Percentiles rank a stretch among this genome's conserved stretches.
These are phyloP conservation scores for Lepiota venenata DNA, from an alignment of 768 basidiomycete species.

Conservation along the genomic window DNA sequence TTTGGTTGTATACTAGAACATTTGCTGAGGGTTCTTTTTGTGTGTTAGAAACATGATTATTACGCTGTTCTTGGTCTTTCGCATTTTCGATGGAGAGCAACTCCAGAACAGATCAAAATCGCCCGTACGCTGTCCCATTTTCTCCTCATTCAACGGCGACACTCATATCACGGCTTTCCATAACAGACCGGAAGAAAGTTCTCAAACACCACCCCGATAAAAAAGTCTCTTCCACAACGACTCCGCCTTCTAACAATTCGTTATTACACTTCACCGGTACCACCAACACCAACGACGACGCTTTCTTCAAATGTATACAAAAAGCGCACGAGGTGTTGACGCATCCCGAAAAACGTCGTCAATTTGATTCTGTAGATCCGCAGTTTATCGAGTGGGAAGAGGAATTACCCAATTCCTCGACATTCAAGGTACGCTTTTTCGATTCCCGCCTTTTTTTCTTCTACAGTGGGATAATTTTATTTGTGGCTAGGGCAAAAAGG, in stretches of 20 bases:
- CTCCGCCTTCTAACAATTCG: constrained; percentile 25
- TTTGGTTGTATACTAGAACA: too few species aligned
- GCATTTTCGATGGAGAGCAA: constrained; percentile 83
- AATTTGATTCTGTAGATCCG: constrained; percentile 97
- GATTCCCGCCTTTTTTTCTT: too few species aligned
- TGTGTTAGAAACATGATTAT: constrained; percentile 91
- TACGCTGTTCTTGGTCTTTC: constrained; percentile 96
- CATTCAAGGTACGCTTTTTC: constrained; percentile 66
- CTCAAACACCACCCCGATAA: constrained; percentile 98
- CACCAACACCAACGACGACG: constrained; percentile 87
- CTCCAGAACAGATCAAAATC: constrained; percentile 89
- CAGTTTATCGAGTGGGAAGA: constrained; percentile 68
- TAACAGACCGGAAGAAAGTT: constrained; percentile 98
- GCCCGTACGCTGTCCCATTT: constrained; percentile 70
- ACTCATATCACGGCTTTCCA: constrained; percentile 58
- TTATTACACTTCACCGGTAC: constrained; percentile 45
- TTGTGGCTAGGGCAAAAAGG: constrained; percentile 34
- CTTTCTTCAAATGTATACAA: constrained; percentile 99
- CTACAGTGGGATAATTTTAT: neutral
- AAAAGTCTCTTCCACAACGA: constrained; percentile 49
- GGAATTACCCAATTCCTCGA: constrained; percentile 65
- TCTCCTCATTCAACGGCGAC: neutral
- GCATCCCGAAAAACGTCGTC: constrained; percentile 81
- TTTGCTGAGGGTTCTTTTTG: neutral
- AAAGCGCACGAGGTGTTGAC: constrained; percentile 96